phyloP scores from a whole-genome alignment of 306 rosid genomes.

The Styphnolobium japonicum region DNA sequence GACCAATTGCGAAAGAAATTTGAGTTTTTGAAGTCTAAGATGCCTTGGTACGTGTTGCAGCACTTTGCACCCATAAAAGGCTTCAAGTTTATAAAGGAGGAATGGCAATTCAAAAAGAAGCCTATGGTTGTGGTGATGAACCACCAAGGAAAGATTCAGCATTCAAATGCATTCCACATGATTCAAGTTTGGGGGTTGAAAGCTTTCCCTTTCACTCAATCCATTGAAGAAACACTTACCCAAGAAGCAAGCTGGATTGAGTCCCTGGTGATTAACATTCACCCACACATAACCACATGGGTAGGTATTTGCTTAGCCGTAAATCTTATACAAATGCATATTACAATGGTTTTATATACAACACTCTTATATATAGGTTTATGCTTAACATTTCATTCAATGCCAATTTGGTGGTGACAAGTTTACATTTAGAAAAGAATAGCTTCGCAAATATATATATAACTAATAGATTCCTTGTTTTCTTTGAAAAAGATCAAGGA shows the following conservation, averaged over 20 bases:
- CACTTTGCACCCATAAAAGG: slow-evolving; percentile 32
- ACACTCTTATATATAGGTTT: too few species aligned
- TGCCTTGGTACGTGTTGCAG: slow-evolving; percentile 49
- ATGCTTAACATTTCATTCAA: too few species aligned
- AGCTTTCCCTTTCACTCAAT: slow-evolving; percentile 41
- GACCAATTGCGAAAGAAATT: slow-evolving; percentile 31
- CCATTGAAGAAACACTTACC: neutral
- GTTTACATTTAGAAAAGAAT: too few species aligned
- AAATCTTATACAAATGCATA: neutral
- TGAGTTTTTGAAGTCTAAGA: slow-evolving; percentile 32
- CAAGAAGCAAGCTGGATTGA: slow-evolving; percentile 9
- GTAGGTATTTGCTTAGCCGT: neutral
- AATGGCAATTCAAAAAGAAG: slow-evolving; percentile 45
- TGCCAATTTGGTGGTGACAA: too few species aligned
- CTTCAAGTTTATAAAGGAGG: slow-evolving; percentile 42
- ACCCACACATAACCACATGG: slow-evolving; percentile 6
- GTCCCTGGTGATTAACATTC: neutral
- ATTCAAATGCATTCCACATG: slow-evolving; percentile 47
- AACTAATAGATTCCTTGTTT: neutral
- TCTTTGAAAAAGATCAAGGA: slow-evolving; percentile 27
- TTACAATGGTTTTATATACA: neutral
- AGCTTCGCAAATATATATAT: too few species aligned
- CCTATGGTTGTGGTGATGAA: slow-evolving; percentile 36
- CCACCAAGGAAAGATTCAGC: slow-evolving; percentile 43
- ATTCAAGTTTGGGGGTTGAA: slow-evolving; percentile 48